Conservation (phyloP, 768 basidiomycete species). For the Ephemerocybe angulata region DNA sequence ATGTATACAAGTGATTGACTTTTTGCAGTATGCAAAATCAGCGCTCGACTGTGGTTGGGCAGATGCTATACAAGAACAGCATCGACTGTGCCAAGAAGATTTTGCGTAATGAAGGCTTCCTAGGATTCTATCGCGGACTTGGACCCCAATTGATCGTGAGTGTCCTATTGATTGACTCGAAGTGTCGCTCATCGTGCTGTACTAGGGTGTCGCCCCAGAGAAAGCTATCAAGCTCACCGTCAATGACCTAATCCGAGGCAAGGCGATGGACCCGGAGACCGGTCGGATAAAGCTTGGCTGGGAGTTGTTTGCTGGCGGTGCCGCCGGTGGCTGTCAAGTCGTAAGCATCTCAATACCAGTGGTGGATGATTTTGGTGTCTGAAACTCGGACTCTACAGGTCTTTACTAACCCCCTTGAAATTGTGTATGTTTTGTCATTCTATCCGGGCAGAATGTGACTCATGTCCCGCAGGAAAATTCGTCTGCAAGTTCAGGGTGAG, state of each 20-base stretch:
- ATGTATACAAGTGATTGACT: not conserved
- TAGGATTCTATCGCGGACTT: slow-evolving; percentile 96
- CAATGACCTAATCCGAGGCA: slow-evolving; percentile 83
- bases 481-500: slow-evolving; percentile 94
- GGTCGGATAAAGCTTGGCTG: slow-evolving; percentile 88
- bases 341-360: slow-evolving; percentile 45
- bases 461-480: slow-evolving; percentile 67
- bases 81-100: slow-evolving; percentile 92
- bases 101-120: slow-evolving; percentile 87
- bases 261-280: slow-evolving; percentile 90
- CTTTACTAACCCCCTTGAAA: slow-evolving; percentile 96
- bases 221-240: slow-evolving; percentile 98
- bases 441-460: slow-evolving; percentile 7
- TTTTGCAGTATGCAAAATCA: slow-evolving; percentile 89
- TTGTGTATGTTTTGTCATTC: slow-evolving; percentile 59
- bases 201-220: slow-evolving; percentile 89
- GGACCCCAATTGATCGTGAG: slow-evolving; percentile 87
- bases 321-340: slow-evolving; percentile 96
- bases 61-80: slow-evolving; percentile 95
- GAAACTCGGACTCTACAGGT: slow-evolving; percentile 54
- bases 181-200: slow-evolving; percentile 1
- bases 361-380: too few relatives aligned
- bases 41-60: slow-evolving; percentile 92
- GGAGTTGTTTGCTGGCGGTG: slow-evolving; percentile 90
- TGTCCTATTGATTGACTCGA: slow-evolving; percentile 15